phyloP scores from a whole-genome alignment of 352 stramenopile genomes.

The Pythium angustatum region DNA sequence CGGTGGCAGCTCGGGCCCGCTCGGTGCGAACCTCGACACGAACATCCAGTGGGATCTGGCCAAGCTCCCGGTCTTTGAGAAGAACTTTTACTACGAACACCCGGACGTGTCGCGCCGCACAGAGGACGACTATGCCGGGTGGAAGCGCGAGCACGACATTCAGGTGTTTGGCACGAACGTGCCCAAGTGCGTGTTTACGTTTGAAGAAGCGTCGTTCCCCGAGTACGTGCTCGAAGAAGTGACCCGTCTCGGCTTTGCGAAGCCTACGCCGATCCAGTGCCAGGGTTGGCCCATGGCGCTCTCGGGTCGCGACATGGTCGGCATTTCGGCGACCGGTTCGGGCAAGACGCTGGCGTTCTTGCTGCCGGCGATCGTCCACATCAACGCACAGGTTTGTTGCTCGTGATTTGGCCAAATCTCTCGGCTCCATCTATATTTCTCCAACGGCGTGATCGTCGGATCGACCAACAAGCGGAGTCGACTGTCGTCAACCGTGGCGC shows the following conservation, averaged over 20 bases:
- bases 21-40: conserved; percentile 87
- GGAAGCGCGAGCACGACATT: conserved; percentile 94
- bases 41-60: conserved; percentile 96
- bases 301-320: conserved; percentile 98
- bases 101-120: conserved; percentile 93
- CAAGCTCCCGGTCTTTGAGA: conserved; percentile 96
- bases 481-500: neutral
- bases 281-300: conserved; percentile 99
- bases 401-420: conserved; percentile 23
- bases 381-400: conserved; percentile 98
- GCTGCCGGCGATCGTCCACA: conserved; percentile 98
- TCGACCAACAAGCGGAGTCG: conserved; percentile 21
- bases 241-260: conserved; percentile 96
- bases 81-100: conserved; percentile 99
- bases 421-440: neutral
- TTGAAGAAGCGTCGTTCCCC: conserved; percentile 92
- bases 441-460: neutral
- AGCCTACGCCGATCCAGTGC: conserved; percentile 90
- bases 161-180: conserved; percentile 94
- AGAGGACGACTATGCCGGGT: conserved; percentile 90
- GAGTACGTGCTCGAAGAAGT: conserved; percentile 98
- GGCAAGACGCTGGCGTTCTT: conserved; percentile 95
- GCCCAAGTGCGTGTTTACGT: conserved; percentile 97
- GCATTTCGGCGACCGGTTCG: conserved; percentile 95
- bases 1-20: conserved; percentile 54